Conservation (phyloP, 2,329 filamentous ascomycete genomes). For the Colletotrichum sp. region DNA sequence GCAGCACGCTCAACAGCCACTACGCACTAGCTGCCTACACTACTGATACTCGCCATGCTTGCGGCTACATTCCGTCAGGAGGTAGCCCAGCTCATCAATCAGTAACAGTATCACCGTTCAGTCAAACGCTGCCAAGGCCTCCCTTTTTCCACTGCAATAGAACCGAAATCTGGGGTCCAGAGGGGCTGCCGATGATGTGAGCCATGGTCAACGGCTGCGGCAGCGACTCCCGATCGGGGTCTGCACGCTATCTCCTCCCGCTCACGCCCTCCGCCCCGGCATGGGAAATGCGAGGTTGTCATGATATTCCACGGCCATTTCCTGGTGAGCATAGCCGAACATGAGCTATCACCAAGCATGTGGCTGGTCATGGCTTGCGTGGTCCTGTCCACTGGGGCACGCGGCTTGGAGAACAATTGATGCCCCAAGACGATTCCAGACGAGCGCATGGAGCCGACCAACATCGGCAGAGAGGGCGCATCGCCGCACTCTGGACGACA, state of each 20-base stretch:
- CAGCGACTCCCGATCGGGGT: constrained; percentile 7
- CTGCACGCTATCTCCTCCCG: neutral
- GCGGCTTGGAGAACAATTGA: neutral
- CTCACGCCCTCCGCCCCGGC: neutral
- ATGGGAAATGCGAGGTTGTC: neutral
- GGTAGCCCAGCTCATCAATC: constrained; percentile 14
- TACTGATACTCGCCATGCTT: neutral
- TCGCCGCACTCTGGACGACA: constrained; percentile 14
- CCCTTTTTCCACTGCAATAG: neutral
- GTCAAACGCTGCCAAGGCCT: constrained; percentile 16
- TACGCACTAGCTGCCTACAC: neutral
- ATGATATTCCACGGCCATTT: neutral
- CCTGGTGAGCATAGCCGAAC: neutral
- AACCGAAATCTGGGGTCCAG: neutral
- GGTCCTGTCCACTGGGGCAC: neutral
- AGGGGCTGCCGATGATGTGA: neutral
- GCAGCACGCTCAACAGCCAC: neutral
- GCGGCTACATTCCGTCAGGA: neutral
- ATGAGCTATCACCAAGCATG: neutral
- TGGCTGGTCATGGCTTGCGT: neutral
- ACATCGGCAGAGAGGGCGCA: neutral
- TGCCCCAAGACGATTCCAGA: neutral
- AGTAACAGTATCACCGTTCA: constrained; percentile 5
- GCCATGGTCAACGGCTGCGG: constrained; percentile 4
- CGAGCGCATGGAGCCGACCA: neutral